These are phyloP conservation scores for Chalaropsis ovoidea DNA, from an alignment of 2,329 filamentous ascomycete genomes.

Conservation along the genomic window DNA sequence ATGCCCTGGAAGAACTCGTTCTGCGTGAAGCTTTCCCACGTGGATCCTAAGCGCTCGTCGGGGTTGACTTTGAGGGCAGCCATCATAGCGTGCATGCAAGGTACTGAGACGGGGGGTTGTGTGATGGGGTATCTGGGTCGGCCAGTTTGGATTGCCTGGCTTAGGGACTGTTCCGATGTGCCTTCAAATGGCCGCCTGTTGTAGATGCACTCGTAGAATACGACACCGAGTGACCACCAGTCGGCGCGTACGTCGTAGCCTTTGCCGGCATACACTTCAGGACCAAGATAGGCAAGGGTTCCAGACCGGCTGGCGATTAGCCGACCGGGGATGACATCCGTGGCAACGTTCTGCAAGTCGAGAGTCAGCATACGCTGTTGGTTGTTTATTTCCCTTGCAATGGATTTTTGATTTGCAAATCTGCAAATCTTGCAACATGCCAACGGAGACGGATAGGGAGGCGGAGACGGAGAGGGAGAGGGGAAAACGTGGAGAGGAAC, in stretches of 20 bases:
- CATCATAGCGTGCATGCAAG: constrained; percentile 80
- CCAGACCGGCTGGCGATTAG: constrained; percentile 90
- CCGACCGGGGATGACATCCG: constrained; percentile 75
- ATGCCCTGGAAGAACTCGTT: constrained; percentile 83
- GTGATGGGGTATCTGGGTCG: constrained; percentile 86
- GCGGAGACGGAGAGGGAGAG: neutral
- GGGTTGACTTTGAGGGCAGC: constrained; percentile 73
- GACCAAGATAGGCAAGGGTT: constrained; percentile 87
- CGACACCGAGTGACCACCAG: constrained; percentile 96
- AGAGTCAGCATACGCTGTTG: constrained; percentile 32
- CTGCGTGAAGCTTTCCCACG: constrained; percentile 74
- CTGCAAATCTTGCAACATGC: neutral
- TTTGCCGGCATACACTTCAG: constrained; percentile 83
- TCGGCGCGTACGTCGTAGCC: constrained; percentile 87
- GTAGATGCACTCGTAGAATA: constrained; percentile 99
- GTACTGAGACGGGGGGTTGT: constrained; percentile 75
- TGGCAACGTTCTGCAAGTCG: constrained; percentile 72
- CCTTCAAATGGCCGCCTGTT: constrained; percentile 97
- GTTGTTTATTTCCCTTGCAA: neutral
- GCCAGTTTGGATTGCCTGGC: constrained; percentile 68
- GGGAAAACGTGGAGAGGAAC: constrained; percentile 31
- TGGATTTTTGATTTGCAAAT: neutral
- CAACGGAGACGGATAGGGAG: neutral
- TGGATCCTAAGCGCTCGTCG: constrained; percentile 69
- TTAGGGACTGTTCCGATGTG: constrained; percentile 69